These are phyloP conservation scores for Parachaetomium inaequale DNA, from an alignment of 495 filamentous ascomycete species.

Conservation along the genomic window DNA sequence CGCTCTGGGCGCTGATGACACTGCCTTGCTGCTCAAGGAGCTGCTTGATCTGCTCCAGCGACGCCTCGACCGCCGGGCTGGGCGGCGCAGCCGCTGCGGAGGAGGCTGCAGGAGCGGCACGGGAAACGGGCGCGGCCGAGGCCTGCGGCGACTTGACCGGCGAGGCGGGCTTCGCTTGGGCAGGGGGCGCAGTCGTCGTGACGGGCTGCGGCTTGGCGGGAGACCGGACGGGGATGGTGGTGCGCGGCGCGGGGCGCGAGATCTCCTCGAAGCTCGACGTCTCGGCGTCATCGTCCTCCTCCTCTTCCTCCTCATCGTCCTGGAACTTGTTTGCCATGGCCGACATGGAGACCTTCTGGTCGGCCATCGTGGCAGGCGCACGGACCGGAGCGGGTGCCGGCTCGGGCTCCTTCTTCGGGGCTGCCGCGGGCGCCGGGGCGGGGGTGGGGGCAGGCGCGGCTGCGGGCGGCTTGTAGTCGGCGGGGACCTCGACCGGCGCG, in stretches of 20 bases:
- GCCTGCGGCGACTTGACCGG: constrained; percentile 33
- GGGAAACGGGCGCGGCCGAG: constrained; percentile 21
- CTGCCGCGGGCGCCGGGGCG: constrained; percentile 40
- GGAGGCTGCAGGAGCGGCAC: constrained; percentile 20
- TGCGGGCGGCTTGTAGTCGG: constrained; percentile 62
- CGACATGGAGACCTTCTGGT: constrained; percentile 81
- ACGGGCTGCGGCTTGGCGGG: constrained; percentile 29
- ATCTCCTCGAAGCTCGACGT: constrained; percentile 81
- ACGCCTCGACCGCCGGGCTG: constrained; percentile 35
- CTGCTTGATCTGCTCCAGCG: constrained; percentile 61
- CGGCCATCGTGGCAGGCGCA: constrained; percentile 66
- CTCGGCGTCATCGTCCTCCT: constrained; percentile 57
- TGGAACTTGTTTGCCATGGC: constrained; percentile 80
- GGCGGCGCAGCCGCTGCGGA: constrained; percentile 19
- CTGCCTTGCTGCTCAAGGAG: constrained; percentile 60
- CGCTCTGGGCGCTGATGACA: constrained; percentile 53
- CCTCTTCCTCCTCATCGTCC: constrained; percentile 61
- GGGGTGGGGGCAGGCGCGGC: constrained; percentile 47
- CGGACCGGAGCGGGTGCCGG: constrained; percentile 47
- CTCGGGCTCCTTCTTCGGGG: constrained; percentile 54
- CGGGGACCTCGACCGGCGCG: constrained; percentile 67
- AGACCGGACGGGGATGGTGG: constrained; percentile 26
- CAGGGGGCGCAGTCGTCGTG: constrained; percentile 29
- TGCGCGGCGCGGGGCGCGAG: constrained; percentile 51
- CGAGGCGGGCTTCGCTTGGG: constrained; percentile 34